These are phyloP conservation scores for Yamadazyma trypodendri DNA, from an alignment of 1,139 yeast genomes.

Conservation along the genomic window DNA sequence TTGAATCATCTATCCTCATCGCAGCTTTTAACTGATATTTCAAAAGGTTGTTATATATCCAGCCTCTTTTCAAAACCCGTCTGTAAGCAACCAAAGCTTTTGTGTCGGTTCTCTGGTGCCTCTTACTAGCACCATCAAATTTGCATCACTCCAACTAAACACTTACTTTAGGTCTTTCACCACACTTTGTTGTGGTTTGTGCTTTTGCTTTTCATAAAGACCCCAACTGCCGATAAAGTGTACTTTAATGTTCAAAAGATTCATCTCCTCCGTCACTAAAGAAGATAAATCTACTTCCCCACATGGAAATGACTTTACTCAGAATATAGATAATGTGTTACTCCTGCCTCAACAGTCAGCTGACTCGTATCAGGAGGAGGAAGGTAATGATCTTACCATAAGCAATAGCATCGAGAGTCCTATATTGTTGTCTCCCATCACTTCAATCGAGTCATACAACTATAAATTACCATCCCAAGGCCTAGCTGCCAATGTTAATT, in stretches of 20 bases:
- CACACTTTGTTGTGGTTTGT: background rate
- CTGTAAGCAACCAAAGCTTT: background rate
- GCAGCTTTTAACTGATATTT: background rate
- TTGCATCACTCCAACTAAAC: too few relatives aligned
- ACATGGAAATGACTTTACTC: background rate
- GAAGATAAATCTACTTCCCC: conserved; percentile 1
- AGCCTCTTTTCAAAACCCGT: background rate
- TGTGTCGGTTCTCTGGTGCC: background rate
- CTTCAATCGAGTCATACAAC: conserved; percentile 31
- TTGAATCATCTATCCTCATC: conserved; percentile 2
- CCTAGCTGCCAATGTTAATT: background rate
- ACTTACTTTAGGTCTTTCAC: too few relatives aligned
- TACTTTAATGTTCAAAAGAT: conserved; percentile 10
- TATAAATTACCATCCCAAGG: conserved; percentile 11
- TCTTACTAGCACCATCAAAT: background rate
- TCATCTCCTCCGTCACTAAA: conserved; percentile 9
- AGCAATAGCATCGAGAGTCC: conserved; percentile 16
- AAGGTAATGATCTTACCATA: conserved; percentile 1
- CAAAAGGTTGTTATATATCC: background rate
- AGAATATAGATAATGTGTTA: conserved; percentile 9
- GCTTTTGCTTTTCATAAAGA: background rate
- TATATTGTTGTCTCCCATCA: conserved; percentile 36
- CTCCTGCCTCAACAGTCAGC: conserved; percentile 10
- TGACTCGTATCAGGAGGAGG: conserved; percentile 4
- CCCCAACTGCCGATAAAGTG: background rate